Percentiles rank a stretch among this genome's conserved stretches.
phyloP scores from a whole-genome alignment of 306 rosid species.

The Malus domestica region DNA sequence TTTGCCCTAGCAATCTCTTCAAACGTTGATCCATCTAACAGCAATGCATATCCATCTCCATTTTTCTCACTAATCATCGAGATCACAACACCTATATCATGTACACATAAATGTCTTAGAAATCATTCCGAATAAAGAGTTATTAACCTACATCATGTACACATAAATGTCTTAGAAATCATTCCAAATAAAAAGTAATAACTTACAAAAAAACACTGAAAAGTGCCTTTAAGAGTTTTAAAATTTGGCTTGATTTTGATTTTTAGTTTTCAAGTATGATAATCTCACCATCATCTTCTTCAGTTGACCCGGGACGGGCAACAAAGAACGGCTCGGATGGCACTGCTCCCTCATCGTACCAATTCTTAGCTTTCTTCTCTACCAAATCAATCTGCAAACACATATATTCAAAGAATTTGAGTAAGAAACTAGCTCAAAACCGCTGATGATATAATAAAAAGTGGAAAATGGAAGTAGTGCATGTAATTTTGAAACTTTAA shows the following conservation, averaged over 20 bases:
- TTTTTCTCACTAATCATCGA: slow-evolving; percentile 71
- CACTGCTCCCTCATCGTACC: slow-evolving; percentile 74
- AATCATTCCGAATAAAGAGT: neutral
- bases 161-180: neutral
- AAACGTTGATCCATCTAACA: slow-evolving; percentile 74
- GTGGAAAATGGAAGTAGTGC: neutral
- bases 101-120: neutral
- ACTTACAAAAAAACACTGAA: neutral
- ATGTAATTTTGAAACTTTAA: neutral
- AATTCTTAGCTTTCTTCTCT: slow-evolving; percentile 58
- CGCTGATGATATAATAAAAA: neutral
- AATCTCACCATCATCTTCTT: slow-evolving; percentile 81
- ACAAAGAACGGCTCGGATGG: slow-evolving; percentile 93
- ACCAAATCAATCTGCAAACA: slow-evolving; percentile 59
- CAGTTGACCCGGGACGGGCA: slow-evolving; percentile 80
- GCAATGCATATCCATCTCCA: slow-evolving; percentile 72
- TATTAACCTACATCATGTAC: slow-evolving; percentile 33
- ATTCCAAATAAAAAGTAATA: neutral
- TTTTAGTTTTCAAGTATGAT: neutral
- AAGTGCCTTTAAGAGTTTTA: neutral
- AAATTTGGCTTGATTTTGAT: neutral
- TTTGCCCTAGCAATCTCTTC: slow-evolving; percentile 90
- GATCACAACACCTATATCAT: slow-evolving; percentile 68
- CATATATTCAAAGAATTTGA: neutral
- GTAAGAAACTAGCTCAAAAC: neutral